Base-by-base conservation (phyloP, 2,329 filamentous ascomycete genomes). In the Albophoma yamanashiensis region DNA sequence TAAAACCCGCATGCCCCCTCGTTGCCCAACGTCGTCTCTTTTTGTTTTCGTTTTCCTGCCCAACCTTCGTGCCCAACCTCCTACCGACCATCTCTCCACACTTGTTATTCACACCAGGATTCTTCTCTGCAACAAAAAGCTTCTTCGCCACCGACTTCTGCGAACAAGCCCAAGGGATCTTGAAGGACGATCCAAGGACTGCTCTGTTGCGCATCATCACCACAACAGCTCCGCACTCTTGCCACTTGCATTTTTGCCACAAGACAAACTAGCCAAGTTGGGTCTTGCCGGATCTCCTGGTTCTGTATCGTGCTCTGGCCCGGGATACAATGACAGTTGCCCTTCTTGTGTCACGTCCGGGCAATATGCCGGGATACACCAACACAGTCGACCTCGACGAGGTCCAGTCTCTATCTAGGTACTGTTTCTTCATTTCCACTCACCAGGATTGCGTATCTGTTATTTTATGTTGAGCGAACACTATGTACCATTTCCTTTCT, bases 381-480 rank as follows among this genome's bases (percentile, higher is more conserved):
- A 76, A 68, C 62, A 67, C 77, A 68, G 70, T 78, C 74, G 80
- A 83, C 70, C 78, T 83, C 75, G 80, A 83, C 72, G 81, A 84
- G 74, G 80, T 82, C 74, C 78, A 82, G 71, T 81, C 80, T 69
- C 79, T 83, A 71, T 78, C 80, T 77, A 85, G 82, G 82, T 85
- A 85, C 76, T 82, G 79, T 77, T 78, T 78, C 79, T 76, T 76
- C 72, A 66, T 68, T 72, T 61, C 53, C 71, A 66, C 67, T 73
- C 72, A 70, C 75, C 74, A 74, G 77, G 75, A 73, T 74, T 67
- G 64, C 69, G 69, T 72, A 67, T 76, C 68, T 73, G 59, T 73
- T 74, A n/a, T 59, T 1, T 45, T 57, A 62, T 64, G 59, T 61
- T 56, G 38, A 57, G 55, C 69, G 59, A 17, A n/a, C 47, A 59